Base-by-base conservation (phyloP, 768 basidiomycete genomes). In the Dioszegia aurantiaca region DNA sequence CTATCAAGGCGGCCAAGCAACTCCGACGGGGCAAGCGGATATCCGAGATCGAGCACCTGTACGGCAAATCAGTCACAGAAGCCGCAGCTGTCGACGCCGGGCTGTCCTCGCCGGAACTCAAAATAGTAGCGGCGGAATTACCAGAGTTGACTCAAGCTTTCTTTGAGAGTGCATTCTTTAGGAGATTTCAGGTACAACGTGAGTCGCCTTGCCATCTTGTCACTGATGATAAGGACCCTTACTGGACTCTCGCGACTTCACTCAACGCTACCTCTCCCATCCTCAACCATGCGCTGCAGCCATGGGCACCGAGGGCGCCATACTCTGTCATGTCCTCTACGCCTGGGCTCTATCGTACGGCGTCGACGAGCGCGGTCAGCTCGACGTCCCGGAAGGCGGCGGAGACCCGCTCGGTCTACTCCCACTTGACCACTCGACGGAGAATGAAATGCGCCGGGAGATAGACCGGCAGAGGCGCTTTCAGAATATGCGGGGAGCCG, bases 331-430 rank as follows among this genome's bases (percentile, higher is more conserved):
- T 81, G 77, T 89, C 28, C 80, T 94, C 21, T 88, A 88, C 42
- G 84, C 87, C 21, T 95, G 90, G 90, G 92, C 90, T 0, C 83
- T 86, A 3, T 90, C 89, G 37, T 92, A 89, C 73, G 93, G 92
- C 39, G 79, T 94, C 44, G 84, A 93, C 73, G 88, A 90, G 66
- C 81, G 80, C 41, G 92, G 90, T 36, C 69, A 82, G 16, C 84
- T 86, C 41, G 79, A 80, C 39, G 37, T 76, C 8, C 59, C 65
- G 2, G 69, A 71, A 28, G 63, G 66, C 21, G 70, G 69, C 16
- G 64, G 61, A 27, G 41, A 54, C 2, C 57, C 60, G 10, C 28
- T 64, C 9, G 54, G 58, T 26, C 33, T 49, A 16, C 40, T 68
- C 44, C 55, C 56, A 31, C 42, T 68, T 9, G 26, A 53, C 23